A percentile compares a stretch with the other conserved stretches of the same genome.
These are phyloP conservation scores for Xylaria arbuscula DNA, from an alignment of 2,329 filamentous ascomycete species.

Conservation along the genomic window DNA sequence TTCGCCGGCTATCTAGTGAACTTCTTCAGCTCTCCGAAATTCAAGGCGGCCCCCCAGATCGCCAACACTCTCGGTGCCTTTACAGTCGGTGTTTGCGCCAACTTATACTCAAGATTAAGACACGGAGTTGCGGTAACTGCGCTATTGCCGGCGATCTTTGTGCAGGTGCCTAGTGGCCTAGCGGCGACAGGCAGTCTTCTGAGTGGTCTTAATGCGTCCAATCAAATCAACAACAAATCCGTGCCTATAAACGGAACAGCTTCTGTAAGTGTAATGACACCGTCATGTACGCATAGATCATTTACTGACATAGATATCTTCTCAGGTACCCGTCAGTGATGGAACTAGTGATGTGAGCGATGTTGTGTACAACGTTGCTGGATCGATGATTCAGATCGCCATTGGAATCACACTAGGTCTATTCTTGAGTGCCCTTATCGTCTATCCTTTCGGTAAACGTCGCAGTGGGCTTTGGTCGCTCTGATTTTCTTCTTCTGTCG, in stretches of 20 bases:
- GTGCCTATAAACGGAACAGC: constrained; percentile 52
- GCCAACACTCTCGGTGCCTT: constrained; percentile 82
- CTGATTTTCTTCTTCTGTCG: constrained; percentile 41
- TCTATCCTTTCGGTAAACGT: constrained; percentile 63
- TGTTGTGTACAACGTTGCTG: constrained; percentile 59
- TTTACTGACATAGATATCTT: constrained; percentile 7
- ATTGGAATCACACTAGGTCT: constrained; percentile 64
- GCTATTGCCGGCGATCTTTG: constrained; percentile 61
- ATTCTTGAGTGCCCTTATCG: constrained; percentile 60
- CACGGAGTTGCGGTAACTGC: constrained; percentile 63
- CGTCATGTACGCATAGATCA: neutral
- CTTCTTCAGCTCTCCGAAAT: constrained; percentile 74
- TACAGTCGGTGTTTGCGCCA: constrained; percentile 79
- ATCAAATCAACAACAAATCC: constrained; percentile 55
- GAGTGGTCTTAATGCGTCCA: constrained; percentile 58
- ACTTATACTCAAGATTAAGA: constrained; percentile 74
- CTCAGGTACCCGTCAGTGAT: constrained; percentile 40
- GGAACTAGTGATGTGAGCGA: constrained; percentile 52
- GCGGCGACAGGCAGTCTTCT: constrained; percentile 60
- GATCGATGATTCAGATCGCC: constrained; percentile 64
- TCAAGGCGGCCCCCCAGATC: constrained; percentile 77
- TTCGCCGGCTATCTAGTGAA: constrained; percentile 81
- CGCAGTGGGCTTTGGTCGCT: constrained; percentile 63
- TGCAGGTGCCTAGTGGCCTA: constrained; percentile 61
- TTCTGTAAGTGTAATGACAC: constrained; percentile 39